phyloP scores from a whole-genome alignment of 78 protist genomes.

The Cavenderia fasciculata region DNA sequence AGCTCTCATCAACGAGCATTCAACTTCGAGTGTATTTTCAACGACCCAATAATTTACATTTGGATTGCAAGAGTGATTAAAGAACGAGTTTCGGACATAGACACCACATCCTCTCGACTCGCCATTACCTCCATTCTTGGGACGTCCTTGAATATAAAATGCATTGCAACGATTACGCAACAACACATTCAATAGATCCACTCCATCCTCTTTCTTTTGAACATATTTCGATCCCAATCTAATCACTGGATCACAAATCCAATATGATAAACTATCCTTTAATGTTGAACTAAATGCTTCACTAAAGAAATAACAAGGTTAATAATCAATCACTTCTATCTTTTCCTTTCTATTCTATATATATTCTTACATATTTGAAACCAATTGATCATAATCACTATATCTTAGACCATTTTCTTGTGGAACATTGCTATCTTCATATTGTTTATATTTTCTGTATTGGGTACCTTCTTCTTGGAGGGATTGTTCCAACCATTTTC shows the following conservation, averaged over 20 bases:
- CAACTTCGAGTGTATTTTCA: slow-evolving; percentile 61
- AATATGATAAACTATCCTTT: slow-evolving; percentile 59
- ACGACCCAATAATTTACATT: slow-evolving; percentile 75
- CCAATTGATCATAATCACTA: slow-evolving; percentile 54
- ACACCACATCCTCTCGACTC: slow-evolving; percentile 76
- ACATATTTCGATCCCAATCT: neutral
- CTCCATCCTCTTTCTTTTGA: slow-evolving; percentile 34
- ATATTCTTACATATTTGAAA: slow-evolving; percentile 53
- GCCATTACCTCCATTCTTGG: slow-evolving; percentile 51
- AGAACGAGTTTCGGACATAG: slow-evolving; percentile 70
- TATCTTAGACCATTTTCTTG: slow-evolving; percentile 78
- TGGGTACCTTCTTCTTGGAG: neutral
- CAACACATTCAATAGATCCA: slow-evolving; percentile 36
- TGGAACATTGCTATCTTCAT: slow-evolving; percentile 11
- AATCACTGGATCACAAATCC: slow-evolving; percentile 58
- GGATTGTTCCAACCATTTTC: slow-evolving; percentile 57
- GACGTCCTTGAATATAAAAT: slow-evolving; percentile 75
- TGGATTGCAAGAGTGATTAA: slow-evolving; percentile 66
- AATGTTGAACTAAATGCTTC: slow-evolving; percentile 18
- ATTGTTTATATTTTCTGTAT: slow-evolving; percentile 6
- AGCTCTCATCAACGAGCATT: slow-evolving; percentile 38
- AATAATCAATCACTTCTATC: too few species aligned
- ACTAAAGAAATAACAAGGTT: neutral
- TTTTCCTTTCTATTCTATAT: neutral
- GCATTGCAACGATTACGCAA: slow-evolving; percentile 76